Evolutionary conservation across 2,329 filamentous ascomycete genomes (phyloP), one percentile per base, ranked within the genome.

Genomic region (Chaetomiaceae sp.): DNA sequence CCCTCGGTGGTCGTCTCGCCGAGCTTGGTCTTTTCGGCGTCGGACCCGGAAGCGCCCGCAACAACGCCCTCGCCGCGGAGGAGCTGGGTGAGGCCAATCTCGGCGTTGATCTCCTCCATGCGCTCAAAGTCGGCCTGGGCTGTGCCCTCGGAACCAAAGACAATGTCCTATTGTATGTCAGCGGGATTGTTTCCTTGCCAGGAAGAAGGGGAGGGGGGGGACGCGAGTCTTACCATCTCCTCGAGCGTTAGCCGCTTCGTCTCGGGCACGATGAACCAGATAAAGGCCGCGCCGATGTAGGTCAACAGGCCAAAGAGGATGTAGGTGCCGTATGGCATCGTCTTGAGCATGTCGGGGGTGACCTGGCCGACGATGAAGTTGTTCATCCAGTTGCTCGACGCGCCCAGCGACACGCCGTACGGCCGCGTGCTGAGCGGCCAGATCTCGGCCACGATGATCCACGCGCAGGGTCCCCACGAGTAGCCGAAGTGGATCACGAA

Each of bases 401-500:
- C 83, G 14, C 83, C 85, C 0, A 90, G 70, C 0, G 85, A 76
- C 12, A 86, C 84, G 35, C 86, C 86, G 53, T 89, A 87, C 0
- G 86, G 78, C 2, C 85, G 77, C 9, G 81, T 82, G 51, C 78
- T 83, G 5, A 89, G 68, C 0, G 86, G 86, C 82, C 83, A 90
- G 37, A 90, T 81, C 67, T 89, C 86, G 2, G 84, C 79, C 1
- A 88, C 77, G 49, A 90, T 74, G 54, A 88, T 86, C 86, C 86
- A 89, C 0, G 82, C 78, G 59, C 81, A 85, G 2, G 85, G 86
- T 0, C 85, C 84, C 86, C 86, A 90, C 0, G 78, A 82, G 63
- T 87, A 89, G 25, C 83, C 87, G 61, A 90, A 90, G 66, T 86
- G 79, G 25, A 87, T 72, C 23, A 87, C 81, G 57, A 87, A 89